A percentile compares a stretch with the other conserved stretches of the same genome.
Evolutionary conservation across 140 eudicot species (phyloP).

Genomic region (Bidens hawaiensis): DNA sequence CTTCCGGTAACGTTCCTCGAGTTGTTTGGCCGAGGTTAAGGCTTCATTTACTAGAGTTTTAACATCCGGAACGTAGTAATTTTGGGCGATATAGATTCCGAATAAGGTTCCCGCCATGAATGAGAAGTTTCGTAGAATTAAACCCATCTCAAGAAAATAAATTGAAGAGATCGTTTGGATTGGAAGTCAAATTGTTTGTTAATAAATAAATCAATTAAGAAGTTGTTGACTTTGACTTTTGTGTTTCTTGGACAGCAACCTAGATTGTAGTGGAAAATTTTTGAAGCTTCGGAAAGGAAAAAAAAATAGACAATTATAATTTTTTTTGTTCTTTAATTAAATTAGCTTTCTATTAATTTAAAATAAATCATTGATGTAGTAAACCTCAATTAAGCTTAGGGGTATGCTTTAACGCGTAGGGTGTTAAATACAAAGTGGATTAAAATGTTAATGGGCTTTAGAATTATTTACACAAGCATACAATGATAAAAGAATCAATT

Average conservation of each 20-base stretch:
- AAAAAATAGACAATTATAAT: no score
- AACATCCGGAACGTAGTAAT: conserved; percentile 39
- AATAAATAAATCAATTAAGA: neutral
- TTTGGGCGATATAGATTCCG: conserved; percentile 56
- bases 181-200: conserved; percentile 3
- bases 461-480: no score
- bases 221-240: neutral
- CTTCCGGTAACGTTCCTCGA: conserved; percentile 41
- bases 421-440: no score
- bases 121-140: conserved; percentile 29
- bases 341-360: no score
- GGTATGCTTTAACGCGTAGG: no score
- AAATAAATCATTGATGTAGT: no score
- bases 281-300: no score
- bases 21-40: conserved; percentile 24
- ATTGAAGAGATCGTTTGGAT: neutral
- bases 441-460: no score
- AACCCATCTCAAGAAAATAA: conserved; percentile 27
- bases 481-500: no score
- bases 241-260: neutral
- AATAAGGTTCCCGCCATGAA: conserved; percentile 40
- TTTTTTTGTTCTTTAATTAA: no score
- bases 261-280: neutral
- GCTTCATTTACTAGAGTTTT: conserved; percentile 14
- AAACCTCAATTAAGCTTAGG: no score